These are phyloP conservation scores for Penicillium sp. DNA, from an alignment of 2,329 filamentous ascomycete genomes.

Conservation along the genomic window DNA sequence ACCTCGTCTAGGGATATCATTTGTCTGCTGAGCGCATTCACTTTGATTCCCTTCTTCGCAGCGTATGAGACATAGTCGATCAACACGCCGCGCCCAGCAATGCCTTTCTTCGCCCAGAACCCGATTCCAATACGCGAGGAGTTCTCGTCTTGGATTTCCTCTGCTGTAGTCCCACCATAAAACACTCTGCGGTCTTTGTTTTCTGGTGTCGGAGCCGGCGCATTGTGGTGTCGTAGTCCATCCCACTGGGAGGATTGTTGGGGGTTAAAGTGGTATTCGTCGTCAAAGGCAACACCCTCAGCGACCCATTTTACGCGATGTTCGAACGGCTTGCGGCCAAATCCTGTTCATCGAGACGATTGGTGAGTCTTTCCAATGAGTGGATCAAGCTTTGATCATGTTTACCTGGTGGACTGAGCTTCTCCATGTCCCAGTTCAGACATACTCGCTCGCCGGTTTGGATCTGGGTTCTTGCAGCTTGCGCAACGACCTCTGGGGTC, in stretches of 20 bases:
- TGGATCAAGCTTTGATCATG: background rate
- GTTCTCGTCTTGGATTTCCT: constrained; percentile 36
- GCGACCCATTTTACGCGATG: constrained; percentile 54
- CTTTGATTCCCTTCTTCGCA: constrained; percentile 31
- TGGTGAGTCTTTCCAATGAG: background rate
- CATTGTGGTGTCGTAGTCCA: constrained; percentile 54
- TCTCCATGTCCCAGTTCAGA: constrained; percentile 60
- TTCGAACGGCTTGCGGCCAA: constrained; percentile 54
- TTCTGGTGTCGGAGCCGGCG: constrained; percentile 41
- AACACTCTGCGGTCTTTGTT: constrained; percentile 34
- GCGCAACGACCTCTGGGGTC: constrained; percentile 55
- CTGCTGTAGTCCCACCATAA: constrained; percentile 39
- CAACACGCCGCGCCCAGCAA: constrained; percentile 44
- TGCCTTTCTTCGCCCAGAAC: constrained; percentile 41
- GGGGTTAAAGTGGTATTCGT: constrained; percentile 56
- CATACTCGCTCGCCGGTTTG: constrained; percentile 55
- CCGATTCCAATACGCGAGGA: constrained; percentile 41
- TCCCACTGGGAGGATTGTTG: constrained; percentile 60
- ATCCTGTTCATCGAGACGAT: constrained; percentile 39
- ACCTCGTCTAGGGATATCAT: constrained; percentile 39
- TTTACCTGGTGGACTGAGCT: constrained; percentile 50
- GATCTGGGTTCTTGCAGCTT: constrained; percentile 55
- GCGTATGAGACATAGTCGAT: constrained; percentile 43
- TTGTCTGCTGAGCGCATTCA: constrained; percentile 37
- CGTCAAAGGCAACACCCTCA: constrained; percentile 51